Base-by-base conservation (phyloP, 345 rosid genomes). In the Salix arbutifolia region DNA sequence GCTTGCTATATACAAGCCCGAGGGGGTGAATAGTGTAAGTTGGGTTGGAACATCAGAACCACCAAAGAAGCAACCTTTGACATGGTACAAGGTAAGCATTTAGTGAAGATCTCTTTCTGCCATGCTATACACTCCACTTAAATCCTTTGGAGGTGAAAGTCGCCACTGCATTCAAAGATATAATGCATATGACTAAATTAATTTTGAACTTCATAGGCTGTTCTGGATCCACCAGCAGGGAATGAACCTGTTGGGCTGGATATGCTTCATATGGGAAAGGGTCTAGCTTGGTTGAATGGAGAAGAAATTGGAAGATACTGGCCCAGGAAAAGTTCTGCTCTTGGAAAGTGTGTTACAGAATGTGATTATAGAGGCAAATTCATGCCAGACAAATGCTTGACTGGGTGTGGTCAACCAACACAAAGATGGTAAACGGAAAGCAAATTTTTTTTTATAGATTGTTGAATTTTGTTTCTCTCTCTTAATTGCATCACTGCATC, bases 231-330 rank as follows among this genome's bases (percentile, higher is more conserved):
- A 80, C 99, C 99, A 69, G 71, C 88, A 1, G 97, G 98, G 26
- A 80, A 86, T 89, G 99, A 93, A 79, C 99, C 97, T 3, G 79
- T 91, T 19, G 99, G 96, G 76, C 80, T 93, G 58, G 98, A 93
- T 78, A 93, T 96, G 99, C 66, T 91, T 69, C 81, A 86, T 70
- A 91, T 93, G 98, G 99, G 97, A 65, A 96, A 96, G 88, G 98
- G 98, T 35, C 90, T 89, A 80, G 99, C 96, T 60, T 93, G 99
- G 99, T 83, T 96, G 85, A 92, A 93, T 33, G 99, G 99, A n/a
- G 92, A 96, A 88, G 94, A 90, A 79, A 91, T 96, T 65, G 99
- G 99, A 76, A 93, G 97, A 85, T 96, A 89, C 79, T 96, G 92
- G 92, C 93, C 91, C 4, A 86, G 86, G 80, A 73, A 79, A 67